Evolutionary conservation across 208 protist genomes (phyloP).

Genomic region (Tritrichomonas musculus): DNA sequence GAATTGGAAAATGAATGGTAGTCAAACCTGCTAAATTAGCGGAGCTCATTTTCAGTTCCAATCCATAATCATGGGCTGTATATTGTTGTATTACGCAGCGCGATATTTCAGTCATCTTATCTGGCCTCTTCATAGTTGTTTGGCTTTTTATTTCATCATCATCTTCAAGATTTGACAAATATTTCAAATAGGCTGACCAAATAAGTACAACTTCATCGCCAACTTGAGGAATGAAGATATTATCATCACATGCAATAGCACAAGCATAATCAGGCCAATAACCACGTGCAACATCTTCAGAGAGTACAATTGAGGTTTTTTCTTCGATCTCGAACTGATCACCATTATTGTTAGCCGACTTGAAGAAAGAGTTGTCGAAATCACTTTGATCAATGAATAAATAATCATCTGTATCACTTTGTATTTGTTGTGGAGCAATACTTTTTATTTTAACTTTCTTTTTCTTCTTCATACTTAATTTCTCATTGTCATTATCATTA

Average conservation of each 20-base stretch:
- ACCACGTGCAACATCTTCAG: neutral
- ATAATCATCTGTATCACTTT: too few relatives aligned
- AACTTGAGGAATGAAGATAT: neutral
- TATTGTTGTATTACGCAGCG: neutral
- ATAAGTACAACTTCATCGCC: slow-evolving; percentile 15
- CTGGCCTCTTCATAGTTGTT: too few relatives aligned
- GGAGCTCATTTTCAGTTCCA: neutral
- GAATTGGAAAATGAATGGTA: neutral
- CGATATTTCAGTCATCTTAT: neutral
- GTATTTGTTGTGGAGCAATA: too few relatives aligned
- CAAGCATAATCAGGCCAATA: neutral
- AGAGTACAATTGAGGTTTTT: neutral
- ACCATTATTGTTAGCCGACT: too few relatives aligned
- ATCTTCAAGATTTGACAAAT: neutral
- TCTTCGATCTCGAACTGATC: too few relatives aligned
- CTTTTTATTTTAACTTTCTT: neutral
- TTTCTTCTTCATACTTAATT: neutral
- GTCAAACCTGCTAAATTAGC: too few relatives aligned
- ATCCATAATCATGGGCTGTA: neutral
- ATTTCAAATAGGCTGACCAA: neutral
- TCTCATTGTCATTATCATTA: neutral
- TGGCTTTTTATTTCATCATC: neutral
- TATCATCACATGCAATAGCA: neutral
- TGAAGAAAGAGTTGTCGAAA: too few relatives aligned
- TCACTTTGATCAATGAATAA: too few relatives aligned